These are phyloP conservation scores for Fusarium sp. DNA, from an alignment of 2,329 filamentous ascomycete species.

Conservation along the genomic window DNA sequence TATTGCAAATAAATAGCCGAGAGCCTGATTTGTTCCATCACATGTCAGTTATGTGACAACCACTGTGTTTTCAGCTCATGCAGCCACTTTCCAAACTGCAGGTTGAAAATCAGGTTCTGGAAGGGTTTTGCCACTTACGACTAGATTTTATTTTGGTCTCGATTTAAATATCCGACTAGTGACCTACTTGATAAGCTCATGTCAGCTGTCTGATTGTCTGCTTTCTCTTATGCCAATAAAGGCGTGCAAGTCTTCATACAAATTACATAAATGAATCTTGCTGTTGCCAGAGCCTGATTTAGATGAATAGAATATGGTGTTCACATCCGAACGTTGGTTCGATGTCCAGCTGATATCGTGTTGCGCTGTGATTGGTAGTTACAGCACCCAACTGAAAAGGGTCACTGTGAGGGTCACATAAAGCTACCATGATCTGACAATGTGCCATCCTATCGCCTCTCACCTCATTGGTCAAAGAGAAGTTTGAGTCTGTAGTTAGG, in stretches of 20 bases:
- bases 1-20: neutral
- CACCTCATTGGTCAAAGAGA: accelerated
- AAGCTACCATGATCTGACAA: neutral
- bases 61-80: neutral
- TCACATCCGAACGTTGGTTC: neutral
- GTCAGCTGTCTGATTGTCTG: neutral
- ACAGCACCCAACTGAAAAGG: neutral
- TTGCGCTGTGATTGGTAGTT: neutral
- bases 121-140: accelerated
- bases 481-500: accelerated
- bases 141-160: accelerated
- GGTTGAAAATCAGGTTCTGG: accelerated
- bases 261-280: no score
- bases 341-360: neutral
- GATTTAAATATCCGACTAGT: accelerated
- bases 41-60: neutral
- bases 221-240: no score
- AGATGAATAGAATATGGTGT: no score
- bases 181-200: accelerated
- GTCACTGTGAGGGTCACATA: neutral
- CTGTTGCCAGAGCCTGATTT: no score
- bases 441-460: neutral
- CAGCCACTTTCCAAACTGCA: neutral
- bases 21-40: neutral
- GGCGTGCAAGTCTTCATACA: no score